phyloP scores from a whole-genome alignment of 208 protist species.

The Wallacemonas collosoma region DNA sequence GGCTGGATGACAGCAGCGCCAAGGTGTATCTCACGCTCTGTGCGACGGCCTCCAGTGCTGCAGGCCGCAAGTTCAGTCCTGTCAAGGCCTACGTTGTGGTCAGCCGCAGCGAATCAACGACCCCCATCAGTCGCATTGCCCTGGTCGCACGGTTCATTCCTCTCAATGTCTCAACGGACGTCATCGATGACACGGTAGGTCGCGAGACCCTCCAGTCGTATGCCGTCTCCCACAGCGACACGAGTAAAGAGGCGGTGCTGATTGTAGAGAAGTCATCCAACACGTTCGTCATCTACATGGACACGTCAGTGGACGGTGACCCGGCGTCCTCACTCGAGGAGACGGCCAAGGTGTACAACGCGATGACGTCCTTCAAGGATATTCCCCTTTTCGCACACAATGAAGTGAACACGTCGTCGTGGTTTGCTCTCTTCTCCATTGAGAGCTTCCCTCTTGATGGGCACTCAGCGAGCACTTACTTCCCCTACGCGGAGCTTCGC shows the following conservation, averaged over 20 bases:
- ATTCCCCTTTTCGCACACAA: constrained; percentile 31
- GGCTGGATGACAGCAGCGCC: constrained; percentile 23
- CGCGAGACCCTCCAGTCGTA: constrained; percentile 13
- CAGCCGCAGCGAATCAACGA: constrained; percentile 28
- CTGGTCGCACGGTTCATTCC: constrained; percentile 43
- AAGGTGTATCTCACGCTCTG: constrained; percentile 51
- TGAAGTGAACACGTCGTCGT: constrained; percentile 27
- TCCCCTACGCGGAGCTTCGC: constrained; percentile 27
- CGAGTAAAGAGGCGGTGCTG: constrained; percentile 26
- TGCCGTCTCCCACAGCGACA: constrained; percentile 12
- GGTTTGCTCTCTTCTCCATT: constrained; percentile 47
- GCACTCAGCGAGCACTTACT: constrained; percentile 27
- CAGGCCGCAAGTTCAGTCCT: constrained; percentile 36
- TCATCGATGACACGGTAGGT: constrained; percentile 30
- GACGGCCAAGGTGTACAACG: constrained; percentile 21
- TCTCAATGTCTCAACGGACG: constrained; percentile 33
- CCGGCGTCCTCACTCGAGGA: background rate
- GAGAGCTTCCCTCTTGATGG: constrained; percentile 45
- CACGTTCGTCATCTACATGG: constrained; percentile 40
- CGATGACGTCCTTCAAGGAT: constrained; percentile 18
- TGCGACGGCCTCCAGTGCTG: constrained; percentile 50
- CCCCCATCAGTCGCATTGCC: constrained; percentile 24
- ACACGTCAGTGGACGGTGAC: constrained; percentile 19
- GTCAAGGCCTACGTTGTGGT: constrained; percentile 59
- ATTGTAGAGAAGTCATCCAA: constrained; percentile 37